Percentiles rank a stretch among this genome's conserved stretches.
phyloP scores from a whole-genome alignment of 2,329 filamentous ascomycete genomes.

The Sarocladiaceae sp. region DNA sequence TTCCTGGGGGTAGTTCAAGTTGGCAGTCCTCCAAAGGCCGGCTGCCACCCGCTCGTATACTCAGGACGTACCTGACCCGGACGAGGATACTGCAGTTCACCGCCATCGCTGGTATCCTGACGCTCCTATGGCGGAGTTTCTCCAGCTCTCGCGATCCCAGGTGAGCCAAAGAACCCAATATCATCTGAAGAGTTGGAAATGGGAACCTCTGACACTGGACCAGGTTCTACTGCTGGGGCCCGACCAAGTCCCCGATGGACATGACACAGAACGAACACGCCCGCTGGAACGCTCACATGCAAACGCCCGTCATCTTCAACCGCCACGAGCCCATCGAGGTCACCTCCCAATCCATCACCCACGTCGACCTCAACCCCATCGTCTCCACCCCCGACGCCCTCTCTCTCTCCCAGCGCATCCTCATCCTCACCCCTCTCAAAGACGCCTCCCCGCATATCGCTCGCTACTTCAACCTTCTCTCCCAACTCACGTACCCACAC shows the following conservation, averaged over 20 bases:
- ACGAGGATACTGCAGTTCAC: slow-evolving; percentile 73
- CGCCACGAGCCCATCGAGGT: slow-evolving; percentile 82
- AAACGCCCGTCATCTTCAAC: slow-evolving; percentile 94
- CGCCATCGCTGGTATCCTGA: slow-evolving; percentile 60
- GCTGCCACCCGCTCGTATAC: slow-evolving; percentile 68
- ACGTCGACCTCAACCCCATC: slow-evolving; percentile 79
- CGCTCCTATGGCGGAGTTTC: slow-evolving; percentile 85
- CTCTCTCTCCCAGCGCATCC: slow-evolving; percentile 75
- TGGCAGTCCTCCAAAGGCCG: slow-evolving; percentile 61
- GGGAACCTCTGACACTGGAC: slow-evolving; percentile 9
- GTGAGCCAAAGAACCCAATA: slow-evolving; percentile 46
- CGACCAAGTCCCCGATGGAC: slow-evolving; percentile 89
- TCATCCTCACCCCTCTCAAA: slow-evolving; percentile 88
- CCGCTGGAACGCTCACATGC: slow-evolving; percentile 80
- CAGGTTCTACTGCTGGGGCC: slow-evolving; percentile 97
- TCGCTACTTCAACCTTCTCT: slow-evolving; percentile 90
- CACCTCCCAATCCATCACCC: slow-evolving; percentile 71
- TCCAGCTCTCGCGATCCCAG: slow-evolving; percentile 86
- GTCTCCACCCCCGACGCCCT: slow-evolving; percentile 73
- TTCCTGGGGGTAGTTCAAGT: slow-evolving; percentile 81
- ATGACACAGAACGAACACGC: slow-evolving; percentile 89
- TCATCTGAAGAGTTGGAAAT: background rate
- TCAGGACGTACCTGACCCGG: slow-evolving; percentile 64
- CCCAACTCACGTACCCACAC: slow-evolving; percentile 88
- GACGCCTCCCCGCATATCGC: slow-evolving; percentile 77